Base-by-base conservation (phyloP, 2,329 filamentous ascomycete species). In the Aspergillus pseudoviridinutans region DNA sequence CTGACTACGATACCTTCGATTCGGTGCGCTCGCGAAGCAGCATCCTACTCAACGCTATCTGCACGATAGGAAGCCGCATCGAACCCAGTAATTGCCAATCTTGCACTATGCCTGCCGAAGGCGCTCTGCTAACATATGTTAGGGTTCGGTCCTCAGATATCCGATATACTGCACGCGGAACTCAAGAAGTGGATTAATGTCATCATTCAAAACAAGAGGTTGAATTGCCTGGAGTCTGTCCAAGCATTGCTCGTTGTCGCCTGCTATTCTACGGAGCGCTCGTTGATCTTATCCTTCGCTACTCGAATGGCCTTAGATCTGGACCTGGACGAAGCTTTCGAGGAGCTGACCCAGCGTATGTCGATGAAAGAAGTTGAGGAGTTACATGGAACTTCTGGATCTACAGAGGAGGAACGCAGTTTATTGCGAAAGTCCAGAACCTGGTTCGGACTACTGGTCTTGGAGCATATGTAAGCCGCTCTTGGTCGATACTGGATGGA, bases 191-290 rank as follows among this genome's bases (percentile, higher is more conserved):
- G 73, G 64, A 78, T 82, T 8, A 78, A 78, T 38, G 66, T 78
- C 0, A 73, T 81, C 2, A 76, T 80, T 17, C 71, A 78, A 42
- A 74, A 70, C 27, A 71, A 71, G 3, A 68, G 68, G 2, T 57
- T 74, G 1, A 74, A 74, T 12, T 74, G 70, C 7, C 54, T 83
- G 0, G 82, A 84, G 57, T 79, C 78, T 0, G 68, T 84, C 0
- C 82, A 84, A 56, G 80, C 82, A 3, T 70, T 84, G 6, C 66
- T 83, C 0, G 70, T 84, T 1, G 74, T 80, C 51, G 80, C 81
- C 0, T 81, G 79, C 55, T 84, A 84, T 59, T 79, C 78, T 0
- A 74, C 82, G 3, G 81, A 83, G 53, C 74, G 81, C 0, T 81
- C 79, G 7, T 64, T 83, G 0, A 68, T 84, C 0, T 69, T 81